Evolutionary conservation across 495 filamentous ascomycete species (phyloP).

Genomic region (Aspergillus cavernicola): DNA sequence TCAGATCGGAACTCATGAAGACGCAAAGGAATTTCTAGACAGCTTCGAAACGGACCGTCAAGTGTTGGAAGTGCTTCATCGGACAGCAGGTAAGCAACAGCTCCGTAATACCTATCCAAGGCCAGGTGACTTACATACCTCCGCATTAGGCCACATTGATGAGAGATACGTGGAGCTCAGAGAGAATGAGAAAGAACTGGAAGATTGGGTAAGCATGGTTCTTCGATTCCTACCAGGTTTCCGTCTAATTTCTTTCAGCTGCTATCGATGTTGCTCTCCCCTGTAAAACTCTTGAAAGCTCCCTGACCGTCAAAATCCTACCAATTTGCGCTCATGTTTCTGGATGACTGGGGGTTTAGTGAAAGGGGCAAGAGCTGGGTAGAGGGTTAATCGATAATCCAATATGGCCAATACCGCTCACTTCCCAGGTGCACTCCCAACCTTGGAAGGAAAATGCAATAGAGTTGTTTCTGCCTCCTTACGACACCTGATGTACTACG

Average conservation of each 20-base stretch:
- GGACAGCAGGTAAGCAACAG: neutral
- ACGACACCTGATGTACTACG: no score
- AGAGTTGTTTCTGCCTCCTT: no score
- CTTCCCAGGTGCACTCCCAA: no score
- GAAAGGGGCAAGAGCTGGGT: no score
- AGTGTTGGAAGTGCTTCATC: neutral
- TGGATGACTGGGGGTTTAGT: no score
- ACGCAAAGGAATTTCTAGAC: neutral
- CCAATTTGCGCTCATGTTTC: no score
- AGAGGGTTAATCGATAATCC: no score
- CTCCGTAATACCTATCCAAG: neutral
- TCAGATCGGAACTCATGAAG: neutral
- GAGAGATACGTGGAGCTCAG: neutral
- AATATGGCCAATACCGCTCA: no score
- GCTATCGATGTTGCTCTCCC: neutral
- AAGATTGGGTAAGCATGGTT: neutral
- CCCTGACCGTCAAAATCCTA: no score
- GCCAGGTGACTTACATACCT: neutral
- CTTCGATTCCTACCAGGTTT: neutral
- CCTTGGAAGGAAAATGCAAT: no score
- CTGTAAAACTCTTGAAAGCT: neutral
- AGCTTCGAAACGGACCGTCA: neutral
- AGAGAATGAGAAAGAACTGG: neutral
- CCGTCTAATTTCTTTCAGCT: neutral
- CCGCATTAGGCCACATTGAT: neutral